Percentiles rank a stretch among this genome's conserved stretches.
Conservation (phyloP, 2,329 filamentous ascomycete species). For the Trichocomaceae sp. region DNA sequence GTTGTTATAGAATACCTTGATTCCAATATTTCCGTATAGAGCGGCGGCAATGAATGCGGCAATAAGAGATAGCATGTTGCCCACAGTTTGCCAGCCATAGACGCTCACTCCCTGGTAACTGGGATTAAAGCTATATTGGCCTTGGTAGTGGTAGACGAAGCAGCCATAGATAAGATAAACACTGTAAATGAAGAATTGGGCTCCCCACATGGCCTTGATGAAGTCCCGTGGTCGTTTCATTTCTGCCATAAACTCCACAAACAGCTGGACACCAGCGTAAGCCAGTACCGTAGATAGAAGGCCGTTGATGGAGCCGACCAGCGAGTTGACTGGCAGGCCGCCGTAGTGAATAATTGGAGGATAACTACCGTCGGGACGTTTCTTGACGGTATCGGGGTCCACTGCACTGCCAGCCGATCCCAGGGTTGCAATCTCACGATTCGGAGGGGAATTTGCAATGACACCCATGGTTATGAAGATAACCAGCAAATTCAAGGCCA, state of each 20-base stretch:
- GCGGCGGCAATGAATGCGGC: slow-evolving; percentile 31
- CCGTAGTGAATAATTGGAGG: slow-evolving; percentile 35
- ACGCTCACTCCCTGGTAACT: slow-evolving; percentile 15
- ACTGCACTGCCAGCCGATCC: slow-evolving; percentile 24
- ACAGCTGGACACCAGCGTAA: slow-evolving; percentile 55
- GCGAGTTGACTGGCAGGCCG: slow-evolving; percentile 37
- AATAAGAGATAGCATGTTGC: slow-evolving; percentile 24
- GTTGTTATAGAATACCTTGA: slow-evolving; percentile 42
- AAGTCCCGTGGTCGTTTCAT: slow-evolving; percentile 46
- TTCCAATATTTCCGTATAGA: slow-evolving; percentile 38
- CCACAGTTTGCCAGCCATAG: slow-evolving; percentile 29
- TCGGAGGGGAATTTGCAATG: slow-evolving; percentile 45
- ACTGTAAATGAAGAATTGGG: slow-evolving; percentile 44
- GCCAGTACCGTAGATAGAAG: slow-evolving; percentile 51
- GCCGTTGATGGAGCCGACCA: slow-evolving; percentile 45
- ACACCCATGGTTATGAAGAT: slow-evolving; percentile 53
- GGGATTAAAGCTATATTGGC: slow-evolving; percentile 32
- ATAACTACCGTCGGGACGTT: slow-evolving; percentile 23
- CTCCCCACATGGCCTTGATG: slow-evolving; percentile 42
- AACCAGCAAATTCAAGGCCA: slow-evolving; percentile 51
- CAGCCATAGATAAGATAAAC: slow-evolving; percentile 45
- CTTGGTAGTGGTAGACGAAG: slow-evolving; percentile 44
- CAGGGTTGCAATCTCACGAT: slow-evolving; percentile 34
- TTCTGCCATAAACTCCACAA: slow-evolving; percentile 52
- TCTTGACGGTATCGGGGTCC: slow-evolving; percentile 20